Conservation (phyloP, 2,329 filamentous ascomycete genomes). For the Alternaria sp. region DNA sequence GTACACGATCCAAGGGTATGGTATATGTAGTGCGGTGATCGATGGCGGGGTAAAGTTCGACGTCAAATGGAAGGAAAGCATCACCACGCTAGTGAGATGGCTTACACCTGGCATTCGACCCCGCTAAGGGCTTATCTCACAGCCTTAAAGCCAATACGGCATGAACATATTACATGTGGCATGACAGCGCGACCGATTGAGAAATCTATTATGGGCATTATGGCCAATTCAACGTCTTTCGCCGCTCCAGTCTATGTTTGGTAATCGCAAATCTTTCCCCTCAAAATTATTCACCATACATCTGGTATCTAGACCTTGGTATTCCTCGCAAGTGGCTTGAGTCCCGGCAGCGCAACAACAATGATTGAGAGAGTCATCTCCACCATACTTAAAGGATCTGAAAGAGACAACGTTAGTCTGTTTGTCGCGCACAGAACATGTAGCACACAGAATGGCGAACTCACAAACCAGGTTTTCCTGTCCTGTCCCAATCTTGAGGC, state of each 20-base stretch:
- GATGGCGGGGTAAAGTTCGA: too few species aligned
- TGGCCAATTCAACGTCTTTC: not conserved
- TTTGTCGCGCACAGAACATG: fast-evolving
- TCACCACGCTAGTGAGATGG: not conserved
- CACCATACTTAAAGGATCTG: slow-evolving; percentile 30
- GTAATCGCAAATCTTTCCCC: too few species aligned
- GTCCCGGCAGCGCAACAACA: slow-evolving; percentile 26
- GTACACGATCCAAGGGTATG: not conserved
- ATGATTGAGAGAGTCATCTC: slow-evolving; percentile 32
- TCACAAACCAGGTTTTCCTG: slow-evolving; percentile 35
- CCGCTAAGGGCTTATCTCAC: not conserved
- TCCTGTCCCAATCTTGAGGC: slow-evolving; percentile 27
- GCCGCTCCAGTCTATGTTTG: not conserved
- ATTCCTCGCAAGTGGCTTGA: slow-evolving; percentile 19
- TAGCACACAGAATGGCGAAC: not conserved
- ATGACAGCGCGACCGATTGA: not conserved
- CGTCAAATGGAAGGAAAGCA: not conserved
- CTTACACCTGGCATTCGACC: not conserved
- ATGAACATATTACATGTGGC: not conserved
- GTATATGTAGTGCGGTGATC: not conserved
- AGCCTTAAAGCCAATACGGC: too few species aligned
- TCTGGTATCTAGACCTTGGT: not conserved
- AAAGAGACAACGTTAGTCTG: not conserved
- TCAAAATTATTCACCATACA: fast-evolving
- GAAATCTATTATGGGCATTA: not conserved